These are phyloP conservation scores for Stenocarpella maydis DNA, from an alignment of 2,329 filamentous ascomycete species.

Conservation along the genomic window DNA sequence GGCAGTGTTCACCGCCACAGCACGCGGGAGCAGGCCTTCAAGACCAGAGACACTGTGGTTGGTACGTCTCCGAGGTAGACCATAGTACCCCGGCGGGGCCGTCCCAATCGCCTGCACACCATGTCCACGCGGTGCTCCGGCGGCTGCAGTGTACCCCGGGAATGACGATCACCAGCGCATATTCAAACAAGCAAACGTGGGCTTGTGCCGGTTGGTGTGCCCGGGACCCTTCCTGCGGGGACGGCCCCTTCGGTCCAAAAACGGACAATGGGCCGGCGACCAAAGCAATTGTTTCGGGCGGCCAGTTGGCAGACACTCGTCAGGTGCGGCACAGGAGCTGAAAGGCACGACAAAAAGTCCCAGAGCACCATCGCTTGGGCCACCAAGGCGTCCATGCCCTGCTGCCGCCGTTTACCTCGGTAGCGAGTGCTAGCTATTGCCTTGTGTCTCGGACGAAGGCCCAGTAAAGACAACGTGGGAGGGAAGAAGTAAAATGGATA, in stretches of 20 bases:
- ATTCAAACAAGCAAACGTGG: constrained; percentile 24
- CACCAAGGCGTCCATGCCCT: not conserved
- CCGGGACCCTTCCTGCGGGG: constrained; percentile 20
- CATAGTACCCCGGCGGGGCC: constrained; percentile 1
- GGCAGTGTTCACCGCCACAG: constrained; percentile 19
- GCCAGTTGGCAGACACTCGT: constrained; percentile 19
- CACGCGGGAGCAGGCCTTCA: not conserved
- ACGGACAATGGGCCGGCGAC: constrained; percentile 19
- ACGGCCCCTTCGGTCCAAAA: constrained; percentile 13
- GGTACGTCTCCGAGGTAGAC: constrained; percentile 10
- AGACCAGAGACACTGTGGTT: constrained; percentile 1
- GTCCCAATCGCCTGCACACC: constrained; percentile 22
- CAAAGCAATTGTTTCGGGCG: constrained; percentile 12
- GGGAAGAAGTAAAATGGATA: not conserved
- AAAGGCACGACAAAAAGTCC: constrained; percentile 15
- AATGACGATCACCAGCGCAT: constrained; percentile 29
- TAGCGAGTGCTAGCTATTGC: constrained; percentile 18
- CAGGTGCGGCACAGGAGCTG: constrained; percentile 13
- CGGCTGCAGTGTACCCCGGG: constrained; percentile 29
- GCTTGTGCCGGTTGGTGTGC: constrained; percentile 16
- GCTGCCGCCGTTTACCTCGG: not conserved
- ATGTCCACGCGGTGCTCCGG: constrained; percentile 23
- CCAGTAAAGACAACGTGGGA: constrained; percentile 17
- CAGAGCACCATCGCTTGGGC: constrained; percentile 2
- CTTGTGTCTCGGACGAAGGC: constrained; percentile 22